Evolutionary conservation across 2,329 filamentous ascomycete species (phyloP), one percentile per base, ranked within the genome.

Genomic region (Pyrenochaeta sp.): DNA sequence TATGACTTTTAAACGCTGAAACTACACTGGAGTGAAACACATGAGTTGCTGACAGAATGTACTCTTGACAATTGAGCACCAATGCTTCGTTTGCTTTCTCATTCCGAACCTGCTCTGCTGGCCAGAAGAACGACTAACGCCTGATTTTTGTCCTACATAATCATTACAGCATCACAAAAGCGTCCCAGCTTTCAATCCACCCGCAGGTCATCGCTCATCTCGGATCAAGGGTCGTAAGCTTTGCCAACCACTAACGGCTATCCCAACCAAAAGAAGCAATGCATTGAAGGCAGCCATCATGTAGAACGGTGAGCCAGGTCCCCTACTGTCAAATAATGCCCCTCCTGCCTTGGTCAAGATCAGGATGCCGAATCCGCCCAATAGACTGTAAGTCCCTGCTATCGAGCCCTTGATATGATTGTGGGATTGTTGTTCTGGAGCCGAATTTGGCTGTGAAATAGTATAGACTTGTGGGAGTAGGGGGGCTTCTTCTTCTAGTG

Each of bases 271-370:
- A 11, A 96, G 78, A 49, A 97, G 75, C 1, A 91, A 60, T 0
- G 78, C 90, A 71, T 98, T 98, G 73, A 98, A 98, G 0, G 80
- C 80, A 0, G 93, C 92, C 88, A 99, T 94, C 82, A 98, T 89
- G 72, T 92, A 97, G 73, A 99, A 98, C 0, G 95, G 95, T 10
- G 91, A 90, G 0, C 90, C 90, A 2, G 83, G 83, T 1, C 88
- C 88, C 47, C 87, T 79, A 17, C 76, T 82, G 74, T 99, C 95
- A 69, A 98, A 99, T 42, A 97, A 77, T 32, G 87, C 85, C 0
- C 95, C 95, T 11, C 95, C 95, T 3, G 95, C 75, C 77, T 99
- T 99, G 0, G 95, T 98, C 14, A 99, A 83, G 4, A 98, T 77
- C 49, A 99, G 75, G 46, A 99, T 99, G 0, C 93, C 95, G 0